phyloP scores from a whole-genome alignment of 2,329 filamentous ascomycete species.

The Dactylellina drechsleri region DNA sequence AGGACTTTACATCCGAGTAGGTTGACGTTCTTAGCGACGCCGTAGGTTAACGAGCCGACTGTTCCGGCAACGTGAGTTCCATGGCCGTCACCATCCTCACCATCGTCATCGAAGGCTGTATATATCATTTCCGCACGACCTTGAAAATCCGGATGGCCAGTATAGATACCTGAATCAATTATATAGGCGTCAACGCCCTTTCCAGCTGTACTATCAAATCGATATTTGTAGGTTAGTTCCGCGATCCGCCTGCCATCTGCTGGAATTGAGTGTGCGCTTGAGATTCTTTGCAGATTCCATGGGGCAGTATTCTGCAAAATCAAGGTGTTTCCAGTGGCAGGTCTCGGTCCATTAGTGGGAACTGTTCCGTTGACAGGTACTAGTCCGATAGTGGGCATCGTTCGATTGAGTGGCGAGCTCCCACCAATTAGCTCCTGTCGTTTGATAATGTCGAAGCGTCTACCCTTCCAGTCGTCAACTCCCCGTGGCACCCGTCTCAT shows the following conservation, averaged over 20 bases:
- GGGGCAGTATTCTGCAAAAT: slow-evolving; percentile 52
- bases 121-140: slow-evolving; percentile 57
- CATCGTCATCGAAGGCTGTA: slow-evolving; percentile 64
- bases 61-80: slow-evolving; percentile 62
- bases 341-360: neutral
- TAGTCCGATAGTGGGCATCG: too few species aligned
- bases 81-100: slow-evolving; percentile 62
- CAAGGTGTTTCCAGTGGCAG: neutral
- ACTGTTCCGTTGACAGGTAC: too few species aligned
- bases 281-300: slow-evolving; percentile 59
- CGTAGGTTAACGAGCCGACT: slow-evolving; percentile 60
- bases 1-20: slow-evolving; percentile 65
- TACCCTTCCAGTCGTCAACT: slow-evolving; percentile 25
- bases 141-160: slow-evolving; percentile 57
- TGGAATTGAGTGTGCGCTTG: slow-evolving; percentile 57
- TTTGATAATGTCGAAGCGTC: slow-evolving; percentile 36
- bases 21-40: slow-evolving; percentile 64
- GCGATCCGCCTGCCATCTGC: slow-evolving; percentile 57
- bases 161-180: slow-evolving; percentile 64
- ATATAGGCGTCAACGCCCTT: slow-evolving; percentile 65
- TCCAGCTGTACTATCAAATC: slow-evolving; percentile 60
- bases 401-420: too few species aligned
- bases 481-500: slow-evolving; percentile 27
- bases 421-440: neutral
- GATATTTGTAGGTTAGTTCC: slow-evolving; percentile 61